These are phyloP conservation scores for Zizania palustris DNA, from an alignment of 202 grass and related monocot genomes.

Conservation along the genomic window DNA sequence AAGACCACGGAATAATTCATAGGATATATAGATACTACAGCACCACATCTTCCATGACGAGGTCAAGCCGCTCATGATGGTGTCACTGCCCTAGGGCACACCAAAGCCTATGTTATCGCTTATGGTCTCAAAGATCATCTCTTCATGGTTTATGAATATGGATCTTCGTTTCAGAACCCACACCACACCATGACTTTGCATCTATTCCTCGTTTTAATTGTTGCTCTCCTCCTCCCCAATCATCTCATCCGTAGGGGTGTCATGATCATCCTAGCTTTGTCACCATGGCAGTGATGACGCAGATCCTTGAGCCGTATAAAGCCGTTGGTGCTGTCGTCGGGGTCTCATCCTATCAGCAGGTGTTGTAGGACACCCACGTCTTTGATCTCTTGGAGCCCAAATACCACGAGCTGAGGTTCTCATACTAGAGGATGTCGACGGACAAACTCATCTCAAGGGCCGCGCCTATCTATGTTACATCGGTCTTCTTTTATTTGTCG, in stretches of 20 bases:
- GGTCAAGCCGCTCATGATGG: slow-evolving; percentile 37
- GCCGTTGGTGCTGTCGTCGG: background rate
- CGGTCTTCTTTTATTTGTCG: background rate
- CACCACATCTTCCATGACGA: slow-evolving; percentile 32
- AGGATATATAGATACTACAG: too few species aligned
- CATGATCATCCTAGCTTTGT: slow-evolving; percentile 48
- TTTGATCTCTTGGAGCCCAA: slow-evolving; percentile 64
- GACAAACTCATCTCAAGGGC: slow-evolving; percentile 63
- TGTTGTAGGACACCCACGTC: slow-evolving; percentile 52
- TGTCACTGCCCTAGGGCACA: background rate
- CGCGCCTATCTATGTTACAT: slow-evolving; percentile 56
- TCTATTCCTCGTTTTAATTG: background rate
- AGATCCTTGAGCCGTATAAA: slow-evolving; percentile 32
- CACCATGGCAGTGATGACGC: slow-evolving; percentile 37
- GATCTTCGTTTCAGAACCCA: too few species aligned
- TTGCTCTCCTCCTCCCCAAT: too few species aligned
- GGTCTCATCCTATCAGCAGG: slow-evolving; percentile 56
- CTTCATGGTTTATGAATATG: slow-evolving; percentile 24
- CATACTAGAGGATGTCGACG: slow-evolving; percentile 49
- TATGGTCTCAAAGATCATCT: slow-evolving; percentile 38
- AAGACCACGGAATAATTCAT: too few species aligned
- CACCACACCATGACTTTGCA: too few species aligned
- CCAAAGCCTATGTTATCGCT: slow-evolving; percentile 30
- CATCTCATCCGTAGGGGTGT: slow-evolving; percentile 47
- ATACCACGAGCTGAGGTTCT: slow-evolving; percentile 54